These are phyloP conservation scores for Cyphellophora europaea DNA, from an alignment of 2,329 filamentous ascomycete genomes.

Conservation along the genomic window DNA sequence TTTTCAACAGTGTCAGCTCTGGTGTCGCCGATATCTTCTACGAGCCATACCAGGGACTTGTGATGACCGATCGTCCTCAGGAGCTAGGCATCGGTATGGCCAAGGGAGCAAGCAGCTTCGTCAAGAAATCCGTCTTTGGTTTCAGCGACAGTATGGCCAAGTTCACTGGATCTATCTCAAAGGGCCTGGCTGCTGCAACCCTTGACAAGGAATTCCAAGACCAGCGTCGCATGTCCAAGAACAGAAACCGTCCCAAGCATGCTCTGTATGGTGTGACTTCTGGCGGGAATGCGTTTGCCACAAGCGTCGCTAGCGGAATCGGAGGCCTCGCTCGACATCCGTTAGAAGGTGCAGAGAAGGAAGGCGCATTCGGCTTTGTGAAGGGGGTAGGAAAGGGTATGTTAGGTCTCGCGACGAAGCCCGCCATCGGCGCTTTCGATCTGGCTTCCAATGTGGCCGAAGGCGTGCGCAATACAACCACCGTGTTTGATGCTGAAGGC, in stretches of 20 bases:
- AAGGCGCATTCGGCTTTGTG: slow-evolving; percentile 88
- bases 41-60: slow-evolving; percentile 94
- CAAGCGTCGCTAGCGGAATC: slow-evolving; percentile 84
- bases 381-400: slow-evolving; percentile 96
- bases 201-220: slow-evolving; percentile 99
- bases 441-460: slow-evolving; percentile 95
- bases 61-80: slow-evolving; percentile 91
- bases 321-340: slow-evolving; percentile 89
- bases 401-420: slow-evolving; percentile 90
- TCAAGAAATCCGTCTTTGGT: slow-evolving; percentile 97
- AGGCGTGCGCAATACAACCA: slow-evolving; percentile 96
- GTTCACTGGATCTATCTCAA: slow-evolving; percentile 92
- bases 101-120: slow-evolving; percentile 91
- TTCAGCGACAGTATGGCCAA: slow-evolving; percentile 97
- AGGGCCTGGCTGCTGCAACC: slow-evolving; percentile 88
- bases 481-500: slow-evolving; percentile 90
- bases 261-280: slow-evolving; percentile 93
- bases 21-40: slow-evolving; percentile 98
- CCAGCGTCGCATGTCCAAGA: slow-evolving; percentile 82
- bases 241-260: slow-evolving; percentile 91
- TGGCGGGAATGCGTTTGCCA: slow-evolving; percentile 89
- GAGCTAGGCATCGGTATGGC: slow-evolving; percentile 92
- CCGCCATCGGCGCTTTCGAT: slow-evolving; percentile 92
- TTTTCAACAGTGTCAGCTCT: slow-evolving; percentile 97
- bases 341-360: slow-evolving; percentile 89